phyloP scores from a whole-genome alignment of 345 rosid species.

The Linum usitatissimum region DNA sequence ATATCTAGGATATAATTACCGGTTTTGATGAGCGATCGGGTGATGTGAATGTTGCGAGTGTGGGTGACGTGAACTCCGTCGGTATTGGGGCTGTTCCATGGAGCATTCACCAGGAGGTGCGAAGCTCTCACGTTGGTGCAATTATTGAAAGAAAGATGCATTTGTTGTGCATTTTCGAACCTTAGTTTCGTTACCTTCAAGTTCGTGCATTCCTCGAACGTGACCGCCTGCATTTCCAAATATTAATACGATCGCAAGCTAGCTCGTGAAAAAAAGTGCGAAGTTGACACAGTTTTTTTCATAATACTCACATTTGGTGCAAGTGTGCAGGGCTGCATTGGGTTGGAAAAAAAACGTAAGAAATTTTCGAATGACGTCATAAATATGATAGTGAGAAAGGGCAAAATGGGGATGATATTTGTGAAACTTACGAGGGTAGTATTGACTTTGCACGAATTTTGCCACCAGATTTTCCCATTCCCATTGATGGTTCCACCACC shows the following conservation, averaged over 20 bases:
- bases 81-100: slow-evolving; percentile 74
- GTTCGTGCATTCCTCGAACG: slow-evolving; percentile 51
- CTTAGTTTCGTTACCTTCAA: slow-evolving; percentile 44
- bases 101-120: slow-evolving; percentile 47
- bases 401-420: no score
- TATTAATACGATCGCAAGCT: no score
- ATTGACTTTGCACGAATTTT: slow-evolving; percentile 75
- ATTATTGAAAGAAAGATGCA: slow-evolving; percentile 54
- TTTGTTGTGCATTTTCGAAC: slow-evolving; percentile 63
- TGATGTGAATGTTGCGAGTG: slow-evolving; percentile 50
- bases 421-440: slow-evolving; percentile 37
- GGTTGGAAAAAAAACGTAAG: not conserved
- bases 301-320: slow-evolving; percentile 72
- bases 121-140: slow-evolving; percentile 45
- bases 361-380: no score
- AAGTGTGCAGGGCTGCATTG: slow-evolving; percentile 52
- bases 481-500: slow-evolving; percentile 91
- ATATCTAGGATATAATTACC: no score
- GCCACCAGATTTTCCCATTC: slow-evolving; percentile 80
- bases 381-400: no score
- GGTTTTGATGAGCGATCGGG: slow-evolving; percentile 49
- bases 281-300: no score
- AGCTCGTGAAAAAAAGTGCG: no score
- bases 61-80: slow-evolving; percentile 78
- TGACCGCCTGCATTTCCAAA: slow-evolving; percentile 49